phyloP scores from a whole-genome alignment of 2,329 filamentous ascomycete genomes.

The Paecilomyces niveus region DNA sequence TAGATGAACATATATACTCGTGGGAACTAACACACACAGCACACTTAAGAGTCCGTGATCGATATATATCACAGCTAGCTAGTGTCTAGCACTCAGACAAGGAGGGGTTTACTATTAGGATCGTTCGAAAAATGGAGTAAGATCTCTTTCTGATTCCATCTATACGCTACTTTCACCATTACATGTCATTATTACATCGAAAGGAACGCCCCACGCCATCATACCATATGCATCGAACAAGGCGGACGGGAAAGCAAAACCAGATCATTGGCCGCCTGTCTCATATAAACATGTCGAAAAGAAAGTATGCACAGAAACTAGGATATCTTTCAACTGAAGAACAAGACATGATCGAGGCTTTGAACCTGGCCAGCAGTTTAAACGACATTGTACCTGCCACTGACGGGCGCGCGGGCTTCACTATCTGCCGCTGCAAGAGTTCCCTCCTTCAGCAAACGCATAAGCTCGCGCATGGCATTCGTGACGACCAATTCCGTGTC shows the following conservation, averaged over 20 bases:
- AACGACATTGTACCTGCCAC: conserved; percentile 80
- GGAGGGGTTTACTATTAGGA: neutral
- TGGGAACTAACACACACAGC: no score
- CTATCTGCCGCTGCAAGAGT: conserved; percentile 83
- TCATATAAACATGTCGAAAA: neutral
- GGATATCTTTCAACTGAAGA: neutral
- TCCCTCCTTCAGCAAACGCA: conserved; percentile 79
- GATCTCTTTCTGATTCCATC: neutral
- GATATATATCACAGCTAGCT: no score
- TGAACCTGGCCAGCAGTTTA: conserved; percentile 29
- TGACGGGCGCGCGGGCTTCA: conserved; percentile 69
- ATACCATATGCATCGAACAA: neutral
- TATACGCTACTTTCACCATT: neutral
- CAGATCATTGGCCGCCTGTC: neutral
- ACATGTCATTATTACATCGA: neutral
- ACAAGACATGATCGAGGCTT: neutral
- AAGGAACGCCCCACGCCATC: neutral
- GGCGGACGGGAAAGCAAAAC: neutral
- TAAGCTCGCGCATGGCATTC: conserved; percentile 83
- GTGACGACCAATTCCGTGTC: conserved; percentile 91
- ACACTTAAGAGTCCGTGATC: no score
- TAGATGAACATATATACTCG: no score
- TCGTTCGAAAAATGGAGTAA: neutral
- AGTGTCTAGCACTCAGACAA: no score
- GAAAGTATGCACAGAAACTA: neutral